Evolutionary conservation across 345 rosid genomes (phyloP), one percentile per base, ranked within the genome.

Genomic region (Erysimum cheiranthoides): DNA sequence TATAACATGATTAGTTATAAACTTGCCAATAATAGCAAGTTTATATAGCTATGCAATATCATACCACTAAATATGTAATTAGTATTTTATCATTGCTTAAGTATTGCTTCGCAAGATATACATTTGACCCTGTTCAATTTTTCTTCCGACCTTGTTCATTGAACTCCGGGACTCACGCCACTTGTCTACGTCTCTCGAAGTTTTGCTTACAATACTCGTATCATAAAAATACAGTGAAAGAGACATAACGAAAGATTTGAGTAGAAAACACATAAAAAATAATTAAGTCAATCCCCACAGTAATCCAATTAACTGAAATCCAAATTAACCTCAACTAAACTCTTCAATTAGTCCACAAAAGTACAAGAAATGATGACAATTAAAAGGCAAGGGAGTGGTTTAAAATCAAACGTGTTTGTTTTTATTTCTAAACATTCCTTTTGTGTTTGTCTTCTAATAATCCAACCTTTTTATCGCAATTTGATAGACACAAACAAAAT

Each of bases 371-470:
- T 64, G 73, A 72, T 72, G 81, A 78, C 77, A 72, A 42, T 72
- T 78, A 71, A 77, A 77, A 66, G 72, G 68, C 64, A 72, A 66
- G 63, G 81, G 77, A 78, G 81, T 78, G 73, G 81, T 78, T 78
- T 60, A 50, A 69, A 45, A 64, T 70, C 73, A 64, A 25, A 38
- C 47, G 46, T 64, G 11, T 47, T 47, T 77, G 25, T 65, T 25
- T 60, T 30, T 18, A 28, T 77, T 38, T 71, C 68, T 59, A 42
- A 66, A 71, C 64, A 78, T 66, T 72, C 73, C 64, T 42, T 66
- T 71, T 78, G 70, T 78, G 77, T 60, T 78, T 78, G 81, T 78
- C 81, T 46, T 78, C 50, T 78, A 47, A 78, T 66, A 58, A 18
- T 60, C 67, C 27, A 47, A 57, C 68, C 14, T 45, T 56, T 56